Conservation (phyloP, 768 basidiomycete genomes). For the Gymnopilus dilepis region DNA sequence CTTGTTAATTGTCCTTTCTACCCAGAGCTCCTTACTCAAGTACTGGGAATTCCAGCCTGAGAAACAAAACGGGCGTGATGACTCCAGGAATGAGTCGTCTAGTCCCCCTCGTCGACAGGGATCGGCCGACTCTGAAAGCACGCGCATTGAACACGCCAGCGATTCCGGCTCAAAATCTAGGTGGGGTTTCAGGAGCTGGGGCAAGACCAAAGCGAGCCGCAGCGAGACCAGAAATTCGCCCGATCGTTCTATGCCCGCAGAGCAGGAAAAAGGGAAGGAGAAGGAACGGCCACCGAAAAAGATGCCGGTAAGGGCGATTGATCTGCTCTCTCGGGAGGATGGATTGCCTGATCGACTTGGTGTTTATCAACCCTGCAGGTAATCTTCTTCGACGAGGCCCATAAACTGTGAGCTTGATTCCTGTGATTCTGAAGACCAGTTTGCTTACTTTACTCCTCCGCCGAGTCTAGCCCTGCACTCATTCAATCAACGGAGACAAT, state of each 20-base stretch:
- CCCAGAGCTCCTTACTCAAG: conserved; percentile 68
- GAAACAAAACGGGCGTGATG: conserved; percentile 38
- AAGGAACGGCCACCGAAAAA: conserved; percentile 56
- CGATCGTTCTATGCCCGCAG: conserved; percentile 1
- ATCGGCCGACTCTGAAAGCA: conserved; percentile 41
- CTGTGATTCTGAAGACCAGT: not conserved
- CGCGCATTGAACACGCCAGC: conserved; percentile 42
- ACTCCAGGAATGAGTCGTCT: conserved; percentile 24
- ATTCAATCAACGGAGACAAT: conserved; percentile 81
- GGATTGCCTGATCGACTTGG: conserved; percentile 4
- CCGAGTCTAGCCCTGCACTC: conserved; percentile 59
- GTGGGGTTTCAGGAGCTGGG: conserved; percentile 40
- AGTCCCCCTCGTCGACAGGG: conserved; percentile 33
- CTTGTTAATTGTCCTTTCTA: not conserved
- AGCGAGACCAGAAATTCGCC: conserved; percentile 11
- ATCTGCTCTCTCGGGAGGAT: not conserved
- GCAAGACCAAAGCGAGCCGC: conserved; percentile 31
- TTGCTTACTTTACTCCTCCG: not conserved
- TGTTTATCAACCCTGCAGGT: conserved; percentile 37
- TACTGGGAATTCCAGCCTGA: conserved; percentile 69
- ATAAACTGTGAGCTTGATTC: conserved; percentile 65
- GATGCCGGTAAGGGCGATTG: conserved; percentile 56
- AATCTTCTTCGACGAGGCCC: conserved; percentile 86
- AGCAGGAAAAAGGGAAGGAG: conserved; percentile 29
- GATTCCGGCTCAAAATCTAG: conserved; percentile 30